phyloP scores from a whole-genome alignment of 2,329 filamentous ascomycete genomes.

The Arthroderma sp. region DNA sequence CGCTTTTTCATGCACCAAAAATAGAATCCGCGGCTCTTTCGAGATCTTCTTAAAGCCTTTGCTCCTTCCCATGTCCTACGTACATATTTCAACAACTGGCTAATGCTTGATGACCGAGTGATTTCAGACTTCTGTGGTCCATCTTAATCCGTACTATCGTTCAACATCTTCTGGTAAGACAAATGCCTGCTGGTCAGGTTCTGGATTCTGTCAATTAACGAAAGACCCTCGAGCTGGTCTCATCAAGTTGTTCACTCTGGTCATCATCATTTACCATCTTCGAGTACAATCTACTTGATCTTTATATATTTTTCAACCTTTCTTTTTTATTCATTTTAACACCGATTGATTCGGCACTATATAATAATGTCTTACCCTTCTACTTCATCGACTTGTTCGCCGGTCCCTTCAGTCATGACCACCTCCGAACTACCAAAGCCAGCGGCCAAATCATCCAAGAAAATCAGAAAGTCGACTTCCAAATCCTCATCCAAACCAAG shows the following conservation, averaged over 20 bases:
- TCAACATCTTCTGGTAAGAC: not conserved
- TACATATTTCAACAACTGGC: not conserved
- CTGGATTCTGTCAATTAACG: not conserved
- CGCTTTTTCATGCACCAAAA: not conserved
- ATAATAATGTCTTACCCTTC: conserved; percentile 11
- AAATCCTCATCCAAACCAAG: conserved; percentile 5
- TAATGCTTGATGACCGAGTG: not conserved
- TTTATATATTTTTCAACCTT: not conserved
- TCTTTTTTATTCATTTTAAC: not conserved
- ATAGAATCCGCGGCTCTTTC: not conserved
- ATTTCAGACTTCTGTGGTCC: not conserved
- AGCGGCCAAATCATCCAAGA: conserved; percentile 6
- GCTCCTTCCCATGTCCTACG: not conserved
- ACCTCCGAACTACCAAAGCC: conserved; percentile 4
- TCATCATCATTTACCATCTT: not conserved
- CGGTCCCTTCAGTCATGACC: conserved; percentile 6
- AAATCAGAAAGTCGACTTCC: conserved; percentile 5
- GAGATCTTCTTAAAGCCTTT: conserved; percentile 3
- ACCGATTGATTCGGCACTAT: not conserved
- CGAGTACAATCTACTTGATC: not conserved
- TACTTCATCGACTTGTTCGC: conserved; percentile 8
- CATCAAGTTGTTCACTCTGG: not conserved
- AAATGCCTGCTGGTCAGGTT: conserved; percentile 4
- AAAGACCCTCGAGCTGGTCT: not conserved
- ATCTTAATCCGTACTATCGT: not conserved